A percentile compares a stretch with the other conserved stretches of the same genome.
Evolutionary conservation across 257 asterid genomes (phyloP).

Genomic region (Catharanthus roseus): DNA sequence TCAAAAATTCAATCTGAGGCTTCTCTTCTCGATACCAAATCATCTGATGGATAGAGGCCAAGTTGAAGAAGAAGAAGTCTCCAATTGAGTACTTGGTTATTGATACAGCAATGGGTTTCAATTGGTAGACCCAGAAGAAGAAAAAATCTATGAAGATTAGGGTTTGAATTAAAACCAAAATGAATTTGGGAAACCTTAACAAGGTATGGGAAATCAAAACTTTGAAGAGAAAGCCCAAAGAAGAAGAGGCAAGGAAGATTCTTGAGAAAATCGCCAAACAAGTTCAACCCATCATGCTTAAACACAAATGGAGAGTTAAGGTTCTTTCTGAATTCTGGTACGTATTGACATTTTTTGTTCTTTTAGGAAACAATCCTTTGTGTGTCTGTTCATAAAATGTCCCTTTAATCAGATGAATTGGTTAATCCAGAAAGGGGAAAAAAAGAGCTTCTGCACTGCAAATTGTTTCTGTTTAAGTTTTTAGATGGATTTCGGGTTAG

Average conservation of each 20-base stretch:
- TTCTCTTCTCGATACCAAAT: neutral
- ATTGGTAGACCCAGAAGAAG: neutral
- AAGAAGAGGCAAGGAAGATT: constrained; percentile 66
- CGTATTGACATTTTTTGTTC: neutral
- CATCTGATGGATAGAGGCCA: neutral
- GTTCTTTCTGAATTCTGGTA: constrained; percentile 82
- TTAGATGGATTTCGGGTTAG: neutral
- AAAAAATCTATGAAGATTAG: neutral
- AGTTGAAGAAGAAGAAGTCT: neutral
- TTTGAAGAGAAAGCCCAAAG: constrained; percentile 62
- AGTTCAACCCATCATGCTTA: constrained; percentile 93
- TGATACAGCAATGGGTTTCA: neutral
- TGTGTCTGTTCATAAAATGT: too few relatives aligned
- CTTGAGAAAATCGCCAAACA: constrained; percentile 65
- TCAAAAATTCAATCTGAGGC: neutral
- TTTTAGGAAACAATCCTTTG: neutral
- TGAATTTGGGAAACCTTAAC: constrained; percentile 64
- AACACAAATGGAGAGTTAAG: constrained; percentile 92
- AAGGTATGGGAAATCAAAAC: constrained; percentile 82
- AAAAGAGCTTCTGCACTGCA: neutral
- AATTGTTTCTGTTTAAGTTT: neutral
- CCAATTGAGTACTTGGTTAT: neutral
- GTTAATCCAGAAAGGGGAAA: constrained; percentile 4
- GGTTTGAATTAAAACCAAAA: constrained; percentile 21
- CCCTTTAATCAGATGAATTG: neutral